Conservation (phyloP, 1,139 yeast genomes). For the Candida sp. region DNA sequence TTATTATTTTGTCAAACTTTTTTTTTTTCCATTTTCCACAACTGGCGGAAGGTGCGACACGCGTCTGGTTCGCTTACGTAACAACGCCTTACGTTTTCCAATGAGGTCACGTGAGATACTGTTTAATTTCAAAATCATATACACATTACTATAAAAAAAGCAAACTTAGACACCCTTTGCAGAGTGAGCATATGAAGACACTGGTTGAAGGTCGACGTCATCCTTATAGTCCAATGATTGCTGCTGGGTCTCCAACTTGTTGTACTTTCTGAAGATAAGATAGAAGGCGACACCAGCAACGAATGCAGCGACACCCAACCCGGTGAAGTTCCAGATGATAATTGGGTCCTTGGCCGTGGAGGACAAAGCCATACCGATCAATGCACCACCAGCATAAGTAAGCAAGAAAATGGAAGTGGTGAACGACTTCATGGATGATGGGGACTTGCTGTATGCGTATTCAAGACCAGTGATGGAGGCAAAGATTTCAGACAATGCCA, state of each 20-base stretch:
- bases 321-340: slow-evolving; percentile 67
- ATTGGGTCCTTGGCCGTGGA: slow-evolving; percentile 69
- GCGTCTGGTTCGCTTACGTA: no score
- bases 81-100: no score
- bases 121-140: background rate
- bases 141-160: no score
- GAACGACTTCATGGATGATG: slow-evolving; percentile 64
- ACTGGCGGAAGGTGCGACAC: no score
- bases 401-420: slow-evolving; percentile 64
- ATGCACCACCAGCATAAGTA: slow-evolving; percentile 69
- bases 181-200: slow-evolving; percentile 26
- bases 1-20: background rate
- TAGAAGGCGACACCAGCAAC: slow-evolving; percentile 66
- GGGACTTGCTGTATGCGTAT: slow-evolving; percentile 76
- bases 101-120: background rate
- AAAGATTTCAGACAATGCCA: slow-evolving; percentile 64
- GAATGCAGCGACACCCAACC: slow-evolving; percentile 62
- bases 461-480: slow-evolving; percentile 70
- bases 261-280: slow-evolving; percentile 58
- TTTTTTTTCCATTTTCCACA: background rate
- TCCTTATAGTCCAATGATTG: slow-evolving; percentile 52
- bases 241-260: slow-evolving; percentile 60
- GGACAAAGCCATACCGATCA: slow-evolving; percentile 72
- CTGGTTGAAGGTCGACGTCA: slow-evolving; percentile 22
- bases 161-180: slow-evolving; percentile 17